Evolutionary conservation across 805 yeast genomes (phyloP).

Genomic region (Wickerhamomyces canadensis): DNA sequence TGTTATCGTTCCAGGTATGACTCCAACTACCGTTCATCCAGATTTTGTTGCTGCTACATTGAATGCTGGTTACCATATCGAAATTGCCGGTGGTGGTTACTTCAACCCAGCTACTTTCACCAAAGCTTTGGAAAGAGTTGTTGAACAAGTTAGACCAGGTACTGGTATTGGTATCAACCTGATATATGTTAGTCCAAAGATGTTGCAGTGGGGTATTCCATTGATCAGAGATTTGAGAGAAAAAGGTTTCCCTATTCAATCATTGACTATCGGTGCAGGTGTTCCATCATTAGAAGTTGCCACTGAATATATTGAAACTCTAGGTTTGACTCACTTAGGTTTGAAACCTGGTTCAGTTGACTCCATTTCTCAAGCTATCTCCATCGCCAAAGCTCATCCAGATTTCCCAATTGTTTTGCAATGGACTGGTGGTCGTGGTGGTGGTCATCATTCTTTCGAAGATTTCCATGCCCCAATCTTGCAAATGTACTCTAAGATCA

Average conservation of each 20-base stretch:
- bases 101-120: conserved; percentile 69
- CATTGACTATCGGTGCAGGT: conserved; percentile 98
- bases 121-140: conserved; percentile 69
- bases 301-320: conserved; percentile 86
- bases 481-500: conserved; percentile 91
- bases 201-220: conserved; percentile 99
- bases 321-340: conserved; percentile 90
- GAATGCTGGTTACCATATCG: conserved; percentile 96
- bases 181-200: conserved; percentile 93
- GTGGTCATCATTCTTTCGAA: conserved; percentile 99
- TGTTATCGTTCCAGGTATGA: conserved; percentile 98
- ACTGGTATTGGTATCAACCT: conserved; percentile 87
- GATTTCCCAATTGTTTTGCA: conserved; percentile 93
- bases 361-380: conserved; percentile 77
- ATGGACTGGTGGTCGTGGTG: conserved; percentile 99
- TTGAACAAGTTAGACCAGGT: conserved; percentile 69
- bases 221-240: conserved; percentile 83
- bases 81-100: conserved; percentile 99
- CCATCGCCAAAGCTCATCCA: conserved; percentile 95
- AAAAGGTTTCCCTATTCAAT: conserved; percentile 93
- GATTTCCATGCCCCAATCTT: conserved; percentile 97
- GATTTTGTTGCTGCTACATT: conserved; percentile 90
- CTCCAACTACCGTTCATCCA: conserved; percentile 95
- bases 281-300: conserved; percentile 98
- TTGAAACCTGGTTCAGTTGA: conserved; percentile 98